Conservation (phyloP, 768 basidiomycete species). For the Naganishia vishniacii region DNA sequence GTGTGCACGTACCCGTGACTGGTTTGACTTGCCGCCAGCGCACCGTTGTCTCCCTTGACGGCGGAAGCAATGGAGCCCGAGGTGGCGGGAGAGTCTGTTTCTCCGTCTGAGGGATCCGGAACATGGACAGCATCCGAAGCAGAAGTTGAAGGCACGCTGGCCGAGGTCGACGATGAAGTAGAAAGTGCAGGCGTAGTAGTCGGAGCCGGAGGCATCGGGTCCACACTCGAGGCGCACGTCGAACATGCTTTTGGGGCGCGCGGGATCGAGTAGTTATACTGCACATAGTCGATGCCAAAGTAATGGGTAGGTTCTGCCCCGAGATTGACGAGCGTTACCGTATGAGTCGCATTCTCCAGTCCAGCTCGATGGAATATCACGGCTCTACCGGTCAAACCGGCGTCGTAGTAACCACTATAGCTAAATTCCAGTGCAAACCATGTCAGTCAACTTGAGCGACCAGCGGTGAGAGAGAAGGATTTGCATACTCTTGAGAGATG, state of each 20-base stretch:
- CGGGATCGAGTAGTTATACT: conserved; percentile 15
- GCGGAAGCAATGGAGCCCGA: too few relatives aligned
- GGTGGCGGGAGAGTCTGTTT: too few relatives aligned
- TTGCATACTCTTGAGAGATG: background rate
- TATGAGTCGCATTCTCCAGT: conserved; percentile 16
- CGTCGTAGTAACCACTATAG: background rate
- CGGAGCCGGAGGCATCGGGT: background rate
- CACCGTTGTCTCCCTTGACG: too few relatives aligned
- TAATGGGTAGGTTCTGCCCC: background rate
- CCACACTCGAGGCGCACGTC: background rate
- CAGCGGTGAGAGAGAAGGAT: background rate
- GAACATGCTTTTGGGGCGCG: background rate
- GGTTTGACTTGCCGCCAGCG: background rate
- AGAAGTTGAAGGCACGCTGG: too few relatives aligned
- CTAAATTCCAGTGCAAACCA: background rate
- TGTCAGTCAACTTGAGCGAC: background rate
- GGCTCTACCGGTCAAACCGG: background rate
- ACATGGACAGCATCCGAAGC: too few relatives aligned
- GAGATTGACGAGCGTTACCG: conserved; percentile 4
- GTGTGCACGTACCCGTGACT: background rate
- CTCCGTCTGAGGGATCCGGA: too few relatives aligned
- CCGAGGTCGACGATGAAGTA: too few relatives aligned
- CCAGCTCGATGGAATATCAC: background rate
- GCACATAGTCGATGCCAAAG: conserved; percentile 19
- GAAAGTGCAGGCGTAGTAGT: background rate